Evolutionary conservation across 345 rosid species (phyloP).

Genomic region (Syzygium oleosum): DNA sequence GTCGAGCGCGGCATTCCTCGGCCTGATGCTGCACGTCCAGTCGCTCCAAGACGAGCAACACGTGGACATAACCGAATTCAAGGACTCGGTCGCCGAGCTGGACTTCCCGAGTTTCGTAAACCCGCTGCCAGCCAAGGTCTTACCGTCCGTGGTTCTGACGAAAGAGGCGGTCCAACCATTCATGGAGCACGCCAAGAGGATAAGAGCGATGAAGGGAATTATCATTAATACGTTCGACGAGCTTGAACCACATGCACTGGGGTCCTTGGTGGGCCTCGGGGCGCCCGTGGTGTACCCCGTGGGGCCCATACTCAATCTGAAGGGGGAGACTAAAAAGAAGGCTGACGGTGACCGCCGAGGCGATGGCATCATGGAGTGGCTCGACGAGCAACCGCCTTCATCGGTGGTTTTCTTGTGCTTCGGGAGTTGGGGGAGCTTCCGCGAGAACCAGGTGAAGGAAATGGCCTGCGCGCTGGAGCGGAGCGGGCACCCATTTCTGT

Average conservation of each 20-base stretch:
- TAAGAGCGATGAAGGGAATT: conserved; percentile 19
- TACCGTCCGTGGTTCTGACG: conserved; percentile 10
- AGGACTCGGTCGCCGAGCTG: conserved; percentile 9
- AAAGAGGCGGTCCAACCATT: background rate
- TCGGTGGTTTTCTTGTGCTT: conserved; percentile 56
- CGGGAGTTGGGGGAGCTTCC: conserved; percentile 49
- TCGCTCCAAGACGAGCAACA: conserved; percentile 1
- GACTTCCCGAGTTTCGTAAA: conserved; percentile 15
- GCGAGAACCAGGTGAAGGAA: conserved; percentile 30
- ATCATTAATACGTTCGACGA: conserved; percentile 22
- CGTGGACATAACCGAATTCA: conserved; percentile 1
- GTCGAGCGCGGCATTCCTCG: conserved; percentile 19
- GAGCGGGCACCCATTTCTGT: conserved; percentile 28
- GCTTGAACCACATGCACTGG: conserved; percentile 19
- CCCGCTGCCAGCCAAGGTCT: conserved; percentile 22
- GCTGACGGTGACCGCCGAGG: background rate
- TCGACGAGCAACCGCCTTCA: conserved; percentile 27
- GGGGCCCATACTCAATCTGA: conserved; percentile 36
- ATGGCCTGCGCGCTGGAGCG: conserved; percentile 35
- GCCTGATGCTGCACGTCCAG: conserved; percentile 6
- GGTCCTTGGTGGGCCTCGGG: background rate
- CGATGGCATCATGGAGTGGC: conserved; percentile 27
- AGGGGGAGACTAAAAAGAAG: background rate
- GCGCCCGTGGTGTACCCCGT: conserved; percentile 23
- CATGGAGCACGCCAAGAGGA: conserved; percentile 5